Evolutionary conservation across 1,284 basidiomycete species (phyloP), one percentile per base, ranked within the genome.

Genomic region (Moniliophthora roreri): DNA sequence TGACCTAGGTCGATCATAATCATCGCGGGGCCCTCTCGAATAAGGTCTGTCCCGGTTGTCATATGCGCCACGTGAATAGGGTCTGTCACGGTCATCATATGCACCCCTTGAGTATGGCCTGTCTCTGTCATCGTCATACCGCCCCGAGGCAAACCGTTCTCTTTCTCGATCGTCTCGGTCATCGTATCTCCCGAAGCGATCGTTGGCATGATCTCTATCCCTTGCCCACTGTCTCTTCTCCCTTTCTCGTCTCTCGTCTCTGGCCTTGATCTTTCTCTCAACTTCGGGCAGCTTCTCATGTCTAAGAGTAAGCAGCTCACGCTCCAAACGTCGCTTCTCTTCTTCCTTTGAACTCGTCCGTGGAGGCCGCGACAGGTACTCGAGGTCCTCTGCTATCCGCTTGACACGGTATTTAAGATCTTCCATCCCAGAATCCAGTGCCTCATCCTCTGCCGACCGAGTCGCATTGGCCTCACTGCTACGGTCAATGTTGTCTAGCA

Each of bases 261-360:
- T 75, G 21, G 87, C 86, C 64, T 93, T 85, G 56, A 98, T 84
- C 64, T 86, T 86, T 63, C 87, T 81, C 71, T 98, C 95, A 11
- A 99, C 81, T 59, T 93, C 91, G 0, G 96, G 97, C 2, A 99
- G 78, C 52, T 90, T 84, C 67, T 97, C 94, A 63, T 98, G 94
- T 84, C 93, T 85, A 47, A 99, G 76, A 52, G 81, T 79, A 60
- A 98, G 70, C 37, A 98, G 76, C 63, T 98, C 93, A 37, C 97
- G 80, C 72, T 99, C 97, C 20, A 97, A 79, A 63, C 87, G 84
- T 32, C 97, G 78, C 50, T 89, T 80, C 66, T 97, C 93, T 58
- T 94, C 88, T 55, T 96, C 93, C 68, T 93, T 93, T 8, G 82
- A 79, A 4, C 77, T 70, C 8, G 86, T 84, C 53, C 86, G 80